Percentiles rank a stretch among this genome's conserved stretches.
Conservation (phyloP, 2,329 filamentous ascomycete genomes). For the Hypomyces rosellus region DNA sequence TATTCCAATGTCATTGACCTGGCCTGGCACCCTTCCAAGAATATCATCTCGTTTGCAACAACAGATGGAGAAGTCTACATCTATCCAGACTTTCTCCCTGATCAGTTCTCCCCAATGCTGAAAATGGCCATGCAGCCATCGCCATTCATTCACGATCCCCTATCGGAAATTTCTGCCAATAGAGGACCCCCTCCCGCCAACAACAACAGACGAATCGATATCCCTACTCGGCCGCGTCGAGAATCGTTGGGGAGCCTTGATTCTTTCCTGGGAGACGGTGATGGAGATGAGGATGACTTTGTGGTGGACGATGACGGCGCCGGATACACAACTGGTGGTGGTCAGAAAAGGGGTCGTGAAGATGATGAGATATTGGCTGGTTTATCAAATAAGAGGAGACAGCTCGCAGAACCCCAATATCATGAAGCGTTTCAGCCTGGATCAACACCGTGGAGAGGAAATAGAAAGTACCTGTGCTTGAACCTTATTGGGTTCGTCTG, state of each 20-base stretch:
- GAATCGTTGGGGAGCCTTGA: constrained; percentile 73
- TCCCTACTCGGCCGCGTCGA: constrained; percentile 46
- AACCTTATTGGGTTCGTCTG: constrained; percentile 93
- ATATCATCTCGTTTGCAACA: constrained; percentile 86
- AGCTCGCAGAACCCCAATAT: constrained; percentile 53
- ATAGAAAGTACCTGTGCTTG: constrained; percentile 85
- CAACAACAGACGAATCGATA: constrained; percentile 43
- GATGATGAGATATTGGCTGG: constrained; percentile 30
- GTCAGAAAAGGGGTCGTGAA: constrained; percentile 44
- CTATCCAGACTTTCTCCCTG: constrained; percentile 61
- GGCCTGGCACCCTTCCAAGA: constrained; percentile 84
- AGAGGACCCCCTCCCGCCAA: constrained; percentile 46
- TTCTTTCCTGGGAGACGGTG: constrained; percentile 62
- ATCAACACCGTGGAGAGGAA: constrained; percentile 91
- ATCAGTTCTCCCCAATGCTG: constrained; percentile 51
- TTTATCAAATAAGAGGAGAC: constrained; percentile 43
- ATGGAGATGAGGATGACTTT: constrained; percentile 63
- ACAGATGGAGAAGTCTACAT: constrained; percentile 92
- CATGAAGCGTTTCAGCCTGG: constrained; percentile 90
- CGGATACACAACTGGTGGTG: constrained; percentile 65
- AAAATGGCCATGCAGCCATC: constrained; percentile 62
- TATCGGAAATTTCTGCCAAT: constrained; percentile 64
- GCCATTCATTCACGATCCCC: constrained; percentile 77
- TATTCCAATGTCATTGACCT: constrained; percentile 81
- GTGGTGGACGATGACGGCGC: constrained; percentile 93